Conservation (phyloP, 495 filamentous ascomycete genomes). For the Annulohypoxylon bovei region DNA sequence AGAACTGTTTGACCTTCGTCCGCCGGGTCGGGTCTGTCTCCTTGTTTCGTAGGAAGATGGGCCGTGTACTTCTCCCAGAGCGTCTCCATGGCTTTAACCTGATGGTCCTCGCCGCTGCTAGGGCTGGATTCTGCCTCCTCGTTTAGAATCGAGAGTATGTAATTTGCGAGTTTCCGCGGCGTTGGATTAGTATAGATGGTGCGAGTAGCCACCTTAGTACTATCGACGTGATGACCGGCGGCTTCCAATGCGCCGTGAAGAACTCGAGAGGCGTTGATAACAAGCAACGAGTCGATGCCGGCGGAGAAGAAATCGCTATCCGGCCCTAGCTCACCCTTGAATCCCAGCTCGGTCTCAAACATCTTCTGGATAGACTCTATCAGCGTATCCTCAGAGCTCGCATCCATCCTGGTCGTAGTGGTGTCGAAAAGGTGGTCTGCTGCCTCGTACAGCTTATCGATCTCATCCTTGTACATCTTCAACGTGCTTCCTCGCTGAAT, state of each 20-base stretch:
- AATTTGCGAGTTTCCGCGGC: constrained; percentile 44
- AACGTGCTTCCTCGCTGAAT: constrained; percentile 59
- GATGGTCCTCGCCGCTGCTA: constrained; percentile 24
- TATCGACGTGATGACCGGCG: constrained; percentile 42
- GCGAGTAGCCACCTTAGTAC: constrained; percentile 46
- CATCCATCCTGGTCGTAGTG: constrained; percentile 43
- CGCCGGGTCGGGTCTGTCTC: constrained; percentile 46
- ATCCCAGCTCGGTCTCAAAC: constrained; percentile 45
- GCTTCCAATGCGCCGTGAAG: constrained; percentile 48
- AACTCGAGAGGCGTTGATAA: constrained; percentile 52
- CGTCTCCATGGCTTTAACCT: constrained; percentile 46
- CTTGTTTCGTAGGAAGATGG: constrained; percentile 40
- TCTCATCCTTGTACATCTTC: constrained; percentile 62
- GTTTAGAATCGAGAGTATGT: constrained; percentile 40
- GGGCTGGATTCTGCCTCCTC: background rate
- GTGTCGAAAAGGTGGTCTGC: constrained; percentile 31
- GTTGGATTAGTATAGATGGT: constrained; percentile 56
- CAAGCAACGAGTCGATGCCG: constrained; percentile 65
- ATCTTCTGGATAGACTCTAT: constrained; percentile 48
- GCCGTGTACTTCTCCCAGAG: constrained; percentile 53
- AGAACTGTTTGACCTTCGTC: constrained; percentile 58
- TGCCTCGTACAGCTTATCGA: constrained; percentile 59
- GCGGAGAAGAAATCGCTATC: constrained; percentile 57
- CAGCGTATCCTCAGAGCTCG: constrained; percentile 45
- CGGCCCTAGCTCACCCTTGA: constrained; percentile 42